A percentile compares a stretch with the other conserved stretches of the same genome.
These are phyloP conservation scores for Hemisphaericaspora xylofermentans DNA, from an alignment of 1,139 yeast genomes.

Conservation along the genomic window DNA sequence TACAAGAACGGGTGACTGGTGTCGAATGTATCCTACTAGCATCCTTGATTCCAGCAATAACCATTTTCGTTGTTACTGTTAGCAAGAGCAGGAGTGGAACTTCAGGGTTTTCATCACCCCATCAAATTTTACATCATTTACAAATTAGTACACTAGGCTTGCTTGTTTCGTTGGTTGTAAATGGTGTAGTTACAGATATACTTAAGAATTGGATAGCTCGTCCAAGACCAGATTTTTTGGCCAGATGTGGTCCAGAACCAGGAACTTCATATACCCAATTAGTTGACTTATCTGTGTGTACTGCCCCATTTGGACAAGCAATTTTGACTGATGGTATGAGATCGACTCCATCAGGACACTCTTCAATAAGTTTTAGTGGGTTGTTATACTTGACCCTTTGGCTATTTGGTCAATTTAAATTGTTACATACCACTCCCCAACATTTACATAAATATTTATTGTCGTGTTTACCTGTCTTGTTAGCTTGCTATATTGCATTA, in stretches of 20 bases:
- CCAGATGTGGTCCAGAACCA: conserved; percentile 57
- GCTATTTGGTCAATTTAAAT: conserved; percentile 54
- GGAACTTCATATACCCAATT: conserved; percentile 38
- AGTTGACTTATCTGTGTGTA: conserved; percentile 34
- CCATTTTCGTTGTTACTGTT: conserved; percentile 13
- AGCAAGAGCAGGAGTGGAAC: conserved; percentile 6
- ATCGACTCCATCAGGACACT: conserved; percentile 82
- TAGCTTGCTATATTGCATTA: conserved; percentile 54
- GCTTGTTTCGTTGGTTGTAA: conserved; percentile 20
- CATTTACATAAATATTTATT: conserved; percentile 18
- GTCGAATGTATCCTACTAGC: conserved; percentile 20
- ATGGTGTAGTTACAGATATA: conserved; percentile 56
- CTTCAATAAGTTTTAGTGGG: conserved; percentile 68
- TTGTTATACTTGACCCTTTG: conserved; percentile 63
- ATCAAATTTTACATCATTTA: conserved; percentile 18
- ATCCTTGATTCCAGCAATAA: conserved; percentile 17
- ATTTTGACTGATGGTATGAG: conserved; percentile 69
- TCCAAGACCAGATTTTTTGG: conserved; percentile 77
- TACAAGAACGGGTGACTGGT: conserved; percentile 36
- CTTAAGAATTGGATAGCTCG: conserved; percentile 76
- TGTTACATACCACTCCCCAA: conserved; percentile 12
- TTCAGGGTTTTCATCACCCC: conserved; percentile 4
- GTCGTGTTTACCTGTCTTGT: conserved; percentile 18
- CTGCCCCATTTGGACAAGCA: conserved; percentile 46
- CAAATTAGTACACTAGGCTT: conserved; percentile 29